Conservation (phyloP, 75 land plant species). For the Adiantum capillusveneris region DNA sequence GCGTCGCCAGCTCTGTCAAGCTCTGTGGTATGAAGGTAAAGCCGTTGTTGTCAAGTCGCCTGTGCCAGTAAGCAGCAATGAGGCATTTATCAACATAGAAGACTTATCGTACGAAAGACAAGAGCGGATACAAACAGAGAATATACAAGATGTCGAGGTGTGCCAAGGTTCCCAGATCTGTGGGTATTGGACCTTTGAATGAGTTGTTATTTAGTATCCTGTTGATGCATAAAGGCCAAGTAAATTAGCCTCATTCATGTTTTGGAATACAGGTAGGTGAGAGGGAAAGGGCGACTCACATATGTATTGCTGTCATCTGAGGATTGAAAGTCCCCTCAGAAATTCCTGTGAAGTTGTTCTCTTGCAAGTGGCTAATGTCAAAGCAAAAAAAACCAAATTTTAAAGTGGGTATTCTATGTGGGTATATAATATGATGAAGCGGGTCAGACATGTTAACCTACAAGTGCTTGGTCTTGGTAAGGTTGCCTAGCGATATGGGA, state of each 20-base stretch:
- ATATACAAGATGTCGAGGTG: constrained; percentile 42
- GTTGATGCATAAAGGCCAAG: neutral
- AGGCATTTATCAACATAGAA: neutral
- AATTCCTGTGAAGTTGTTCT: constrained; percentile 5
- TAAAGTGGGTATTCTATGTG: neutral
- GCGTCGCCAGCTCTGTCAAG: neutral
- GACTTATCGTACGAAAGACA: neutral
- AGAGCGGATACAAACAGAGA: constrained; percentile 8
- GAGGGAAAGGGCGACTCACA: constrained; percentile 3
- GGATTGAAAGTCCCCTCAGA: neutral
- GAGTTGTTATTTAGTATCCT: constrained; percentile 55
- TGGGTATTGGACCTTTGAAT: constrained; percentile 47
- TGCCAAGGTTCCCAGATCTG: constrained; percentile 53
- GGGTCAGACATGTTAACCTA: neutral
- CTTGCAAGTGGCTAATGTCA: constrained; percentile 10
- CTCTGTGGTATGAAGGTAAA: neutral
- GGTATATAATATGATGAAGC: neutral
- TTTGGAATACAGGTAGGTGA: neutral
- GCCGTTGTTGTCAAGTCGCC: constrained; percentile 9
- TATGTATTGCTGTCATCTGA: constrained; percentile 1
- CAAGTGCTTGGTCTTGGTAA: constrained; percentile 36
- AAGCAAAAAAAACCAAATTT: neutral
- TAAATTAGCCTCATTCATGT: neutral
- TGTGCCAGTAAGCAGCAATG: constrained; percentile 8
- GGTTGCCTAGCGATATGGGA: neutral